phyloP scores from a whole-genome alignment of 2,329 filamentous ascomycete genomes.

The Aureobasidium sp. region DNA sequence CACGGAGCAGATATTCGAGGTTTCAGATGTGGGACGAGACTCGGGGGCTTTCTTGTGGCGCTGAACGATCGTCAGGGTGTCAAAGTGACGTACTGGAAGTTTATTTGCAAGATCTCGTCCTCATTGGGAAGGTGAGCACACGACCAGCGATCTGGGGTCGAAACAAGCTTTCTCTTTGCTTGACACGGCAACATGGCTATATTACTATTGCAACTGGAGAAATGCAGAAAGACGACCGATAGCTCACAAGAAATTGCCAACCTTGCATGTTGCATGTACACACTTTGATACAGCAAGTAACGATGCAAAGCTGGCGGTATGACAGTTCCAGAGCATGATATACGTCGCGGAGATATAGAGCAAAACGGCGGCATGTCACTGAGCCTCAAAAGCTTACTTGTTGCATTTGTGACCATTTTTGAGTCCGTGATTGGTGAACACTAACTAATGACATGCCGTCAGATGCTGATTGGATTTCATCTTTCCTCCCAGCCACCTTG shows the following conservation, averaged over 20 bases:
- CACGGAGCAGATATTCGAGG: background rate
- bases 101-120: background rate
- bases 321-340: no score
- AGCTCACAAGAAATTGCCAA: no score
- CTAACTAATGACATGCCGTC: no score
- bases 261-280: background rate
- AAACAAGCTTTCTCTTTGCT: background rate
- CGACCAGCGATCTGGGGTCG: background rate
- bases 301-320: background rate
- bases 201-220: background rate
- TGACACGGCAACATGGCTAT: no score
- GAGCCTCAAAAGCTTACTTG: background rate
- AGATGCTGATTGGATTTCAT: no score
- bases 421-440: no score
- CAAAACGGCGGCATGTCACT: background rate
- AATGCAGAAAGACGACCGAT: background rate
- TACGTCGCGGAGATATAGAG: background rate
- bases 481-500: no score
- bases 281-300: background rate
- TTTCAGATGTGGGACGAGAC: background rate
- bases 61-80: background rate
- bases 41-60: background rate
- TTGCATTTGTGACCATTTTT: background rate
- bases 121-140: background rate
- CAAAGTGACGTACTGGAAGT: background rate